Conservation (phyloP, 768 basidiomycete species). For the Trametes villosa region DNA sequence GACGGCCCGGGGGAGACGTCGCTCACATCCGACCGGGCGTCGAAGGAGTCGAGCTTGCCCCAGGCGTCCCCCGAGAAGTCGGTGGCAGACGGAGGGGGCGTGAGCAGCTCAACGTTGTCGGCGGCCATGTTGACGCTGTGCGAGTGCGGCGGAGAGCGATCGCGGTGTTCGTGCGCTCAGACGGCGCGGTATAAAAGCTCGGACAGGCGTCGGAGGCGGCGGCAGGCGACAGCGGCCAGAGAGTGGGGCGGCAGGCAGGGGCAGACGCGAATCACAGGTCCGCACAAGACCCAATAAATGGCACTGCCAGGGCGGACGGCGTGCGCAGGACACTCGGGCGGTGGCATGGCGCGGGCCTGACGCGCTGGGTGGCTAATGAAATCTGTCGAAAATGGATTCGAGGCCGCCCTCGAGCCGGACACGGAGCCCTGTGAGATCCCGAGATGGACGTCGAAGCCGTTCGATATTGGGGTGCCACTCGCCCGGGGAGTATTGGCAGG, state of each 20-base stretch:
- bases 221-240: conserved; percentile 4
- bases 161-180: background rate
- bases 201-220: background rate
- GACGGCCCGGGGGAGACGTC: background rate
- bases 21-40: background rate
- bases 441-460: background rate
- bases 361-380: background rate
- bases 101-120: conserved; percentile 16
- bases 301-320: conserved; percentile 3
- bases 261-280: background rate
- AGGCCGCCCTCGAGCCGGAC: conserved; percentile 12
- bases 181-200: conserved; percentile 1
- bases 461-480: background rate
- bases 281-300: conserved; percentile 10
- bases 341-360: background rate
- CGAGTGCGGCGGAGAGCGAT: background rate
- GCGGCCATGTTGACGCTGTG: conserved; percentile 2
- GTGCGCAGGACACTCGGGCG: background rate
- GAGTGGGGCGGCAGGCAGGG: conserved; percentile 9
- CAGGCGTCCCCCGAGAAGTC: conserved; percentile 8
- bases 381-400: conserved; percentile 7
- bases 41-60: conserved; percentile 2
- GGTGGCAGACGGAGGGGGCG: conserved; percentile 26
- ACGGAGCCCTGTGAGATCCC: background rate
- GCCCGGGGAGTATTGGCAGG: background rate